These are phyloP conservation scores for Trichocladium antarcticum DNA, from an alignment of 495 filamentous ascomycete genomes.

Conservation along the genomic window DNA sequence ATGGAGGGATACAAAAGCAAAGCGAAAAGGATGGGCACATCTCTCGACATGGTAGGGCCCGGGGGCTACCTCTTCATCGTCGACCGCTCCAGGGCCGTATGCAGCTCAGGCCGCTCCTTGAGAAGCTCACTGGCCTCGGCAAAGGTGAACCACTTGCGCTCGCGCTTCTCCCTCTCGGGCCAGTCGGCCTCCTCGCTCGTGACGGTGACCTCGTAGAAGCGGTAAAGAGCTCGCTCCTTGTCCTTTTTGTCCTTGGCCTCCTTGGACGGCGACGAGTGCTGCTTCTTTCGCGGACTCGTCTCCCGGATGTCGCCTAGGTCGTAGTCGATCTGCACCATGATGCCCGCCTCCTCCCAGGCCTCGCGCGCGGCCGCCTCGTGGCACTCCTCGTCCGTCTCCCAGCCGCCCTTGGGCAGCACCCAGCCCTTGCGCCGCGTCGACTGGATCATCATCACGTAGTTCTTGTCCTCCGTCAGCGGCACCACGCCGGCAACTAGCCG, in stretches of 20 bases:
- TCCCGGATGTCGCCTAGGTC: slow-evolving; percentile 83
- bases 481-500: slow-evolving; percentile 92
- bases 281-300: slow-evolving; percentile 51
- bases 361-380: slow-evolving; percentile 54
- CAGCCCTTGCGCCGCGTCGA: slow-evolving; percentile 77
- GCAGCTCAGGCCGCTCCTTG: slow-evolving; percentile 69
- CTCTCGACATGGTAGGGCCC: slow-evolving; percentile 13
- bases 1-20: neutral
- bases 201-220: slow-evolving; percentile 81
- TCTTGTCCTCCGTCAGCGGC: slow-evolving; percentile 49
- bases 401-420: slow-evolving; percentile 96
- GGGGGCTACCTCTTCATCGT: slow-evolving; percentile 45
- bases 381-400: slow-evolving; percentile 82
- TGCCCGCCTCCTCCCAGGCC: slow-evolving; percentile 97
- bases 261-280: slow-evolving; percentile 13
- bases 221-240: slow-evolving; percentile 66
- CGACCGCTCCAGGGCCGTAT: slow-evolving; percentile 75
- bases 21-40: neutral
- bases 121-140: slow-evolving; percentile 67
- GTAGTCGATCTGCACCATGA: slow-evolving; percentile 64
- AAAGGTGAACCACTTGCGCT: slow-evolving; percentile 80
- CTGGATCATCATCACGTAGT: slow-evolving; percentile 84
- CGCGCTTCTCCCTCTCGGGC: slow-evolving; percentile 90
- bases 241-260: slow-evolving; percentile 30
- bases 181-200: slow-evolving; percentile 71